These are phyloP conservation scores for Cladosporium sp. DNA, from an alignment of 2,329 filamentous ascomycete genomes.

Conservation along the genomic window DNA sequence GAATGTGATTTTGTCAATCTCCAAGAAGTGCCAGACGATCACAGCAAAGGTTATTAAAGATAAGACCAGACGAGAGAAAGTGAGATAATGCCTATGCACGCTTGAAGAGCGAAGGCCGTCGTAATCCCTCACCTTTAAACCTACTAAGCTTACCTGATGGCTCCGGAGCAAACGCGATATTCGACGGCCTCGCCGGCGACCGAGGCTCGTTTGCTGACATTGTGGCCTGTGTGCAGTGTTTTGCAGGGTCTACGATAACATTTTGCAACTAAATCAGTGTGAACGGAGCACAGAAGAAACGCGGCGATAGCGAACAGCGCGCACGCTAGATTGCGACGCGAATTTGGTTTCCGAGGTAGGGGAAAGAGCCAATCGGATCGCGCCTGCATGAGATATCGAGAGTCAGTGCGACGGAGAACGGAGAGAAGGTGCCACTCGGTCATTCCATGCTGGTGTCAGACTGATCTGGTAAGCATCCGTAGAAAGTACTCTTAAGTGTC, in stretches of 20 bases:
- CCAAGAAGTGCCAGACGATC: neutral
- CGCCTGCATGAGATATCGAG: neutral
- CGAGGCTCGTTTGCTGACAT: slow-evolving; percentile 10
- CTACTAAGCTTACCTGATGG: slow-evolving; percentile 15
- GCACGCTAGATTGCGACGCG: slow-evolving; percentile 6
- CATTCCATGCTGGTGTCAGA: slow-evolving; percentile 27
- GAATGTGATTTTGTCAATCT: neutral
- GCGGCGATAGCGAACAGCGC: slow-evolving; percentile 5
- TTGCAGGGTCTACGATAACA: neutral
- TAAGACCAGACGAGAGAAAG: neutral
- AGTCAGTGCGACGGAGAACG: slow-evolving; percentile 12
- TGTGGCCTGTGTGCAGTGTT: slow-evolving; percentile 2
- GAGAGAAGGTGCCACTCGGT: slow-evolving; percentile 27
- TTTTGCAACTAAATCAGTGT: slow-evolving; percentile 3
- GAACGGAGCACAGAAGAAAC: slow-evolving; percentile 11
- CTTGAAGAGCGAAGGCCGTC: neutral
- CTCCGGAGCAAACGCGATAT: slow-evolving; percentile 6
- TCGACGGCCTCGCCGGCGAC: neutral
- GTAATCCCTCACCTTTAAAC: slow-evolving; percentile 4
- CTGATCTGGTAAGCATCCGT: slow-evolving; percentile 7
- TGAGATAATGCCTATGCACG: neutral
- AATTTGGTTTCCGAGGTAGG: slow-evolving; percentile 11
- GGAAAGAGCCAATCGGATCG: slow-evolving; percentile 5
- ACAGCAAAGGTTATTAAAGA: neutral
- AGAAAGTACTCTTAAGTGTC: slow-evolving; percentile 10